Percentiles rank a stretch among this genome's conserved stretches.
These are phyloP conservation scores for Botrytis fragariae DNA, from an alignment of 2,329 filamentous ascomycete species.

Conservation along the genomic window DNA sequence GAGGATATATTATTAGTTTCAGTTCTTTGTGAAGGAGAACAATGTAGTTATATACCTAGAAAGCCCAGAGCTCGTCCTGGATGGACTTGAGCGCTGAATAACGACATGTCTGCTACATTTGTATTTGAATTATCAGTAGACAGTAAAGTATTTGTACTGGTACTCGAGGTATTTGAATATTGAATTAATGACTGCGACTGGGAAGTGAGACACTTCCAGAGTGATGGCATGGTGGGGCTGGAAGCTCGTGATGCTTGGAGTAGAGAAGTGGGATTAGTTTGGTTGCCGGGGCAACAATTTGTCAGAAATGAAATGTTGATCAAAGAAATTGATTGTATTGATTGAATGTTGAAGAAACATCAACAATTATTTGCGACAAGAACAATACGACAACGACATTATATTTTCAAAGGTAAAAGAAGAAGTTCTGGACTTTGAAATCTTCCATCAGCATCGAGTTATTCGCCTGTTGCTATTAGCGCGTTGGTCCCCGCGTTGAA, in stretches of 20 bases:
- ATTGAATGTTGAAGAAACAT: background rate
- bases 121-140: slow-evolving; percentile 6
- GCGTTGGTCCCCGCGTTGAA: background rate
- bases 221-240: slow-evolving; percentile 17
- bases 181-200: background rate
- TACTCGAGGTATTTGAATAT: background rate
- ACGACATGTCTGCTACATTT: slow-evolving; percentile 41
- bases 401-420: background rate
- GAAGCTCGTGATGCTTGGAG: slow-evolving; percentile 9
- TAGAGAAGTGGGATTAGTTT: slow-evolving; percentile 7
- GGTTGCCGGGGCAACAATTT: slow-evolving; percentile 2
- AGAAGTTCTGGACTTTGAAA: background rate
- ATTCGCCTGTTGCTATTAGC: background rate
- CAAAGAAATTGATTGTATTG: background rate
- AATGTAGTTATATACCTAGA: slow-evolving; percentile 40
- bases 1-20: slow-evolving; percentile 25
- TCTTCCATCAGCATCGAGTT: background rate
- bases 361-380: slow-evolving; percentile 5
- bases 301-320: slow-evolving; percentile 6
- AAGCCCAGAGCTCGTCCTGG: slow-evolving; percentile 59
- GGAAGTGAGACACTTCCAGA: slow-evolving; percentile 8
- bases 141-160: background rate
- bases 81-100: slow-evolving; percentile 61
- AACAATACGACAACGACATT: background rate
- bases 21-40: background rate